phyloP scores from a whole-genome alignment of 257 asterid genomes.

The Solanum lycopersicoides region DNA sequence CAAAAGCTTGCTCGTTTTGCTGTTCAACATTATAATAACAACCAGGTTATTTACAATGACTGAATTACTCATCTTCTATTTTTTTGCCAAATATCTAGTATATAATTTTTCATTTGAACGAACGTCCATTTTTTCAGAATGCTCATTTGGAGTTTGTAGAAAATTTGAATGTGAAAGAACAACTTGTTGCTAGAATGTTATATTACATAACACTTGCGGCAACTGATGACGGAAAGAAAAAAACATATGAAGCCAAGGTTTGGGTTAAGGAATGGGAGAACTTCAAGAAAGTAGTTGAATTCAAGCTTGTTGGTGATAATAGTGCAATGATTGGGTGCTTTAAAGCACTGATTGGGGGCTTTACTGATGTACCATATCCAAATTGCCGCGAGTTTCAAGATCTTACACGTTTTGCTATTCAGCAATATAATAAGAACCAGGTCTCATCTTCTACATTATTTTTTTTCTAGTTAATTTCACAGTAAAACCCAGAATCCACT shows the following conservation, averaged over 20 bases:
- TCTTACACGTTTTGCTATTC: too few relatives aligned
- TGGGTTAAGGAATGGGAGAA: constrained; percentile 8
- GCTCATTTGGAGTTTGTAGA: not conserved
- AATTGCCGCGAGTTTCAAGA: too few relatives aligned
- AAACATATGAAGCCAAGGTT: not conserved
- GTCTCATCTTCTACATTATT: too few relatives aligned
- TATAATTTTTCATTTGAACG: too few relatives aligned
- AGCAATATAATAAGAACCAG: too few relatives aligned
- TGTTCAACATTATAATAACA: not conserved
- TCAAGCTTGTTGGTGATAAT: not conserved
- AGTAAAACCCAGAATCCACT: too few relatives aligned
- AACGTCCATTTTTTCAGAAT: not conserved
- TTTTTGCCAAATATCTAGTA: too few relatives aligned
- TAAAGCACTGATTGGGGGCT: too few relatives aligned
- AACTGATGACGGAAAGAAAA: not conserved
- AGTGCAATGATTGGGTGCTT: too few relatives aligned
- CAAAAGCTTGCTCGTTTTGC: not conserved
- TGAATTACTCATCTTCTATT: too few relatives aligned
- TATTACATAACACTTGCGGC: constrained; percentile 2
- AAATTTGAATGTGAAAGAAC: not conserved
- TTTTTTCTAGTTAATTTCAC: too few relatives aligned
- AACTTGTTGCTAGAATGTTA: not conserved
- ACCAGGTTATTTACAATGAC: not conserved
- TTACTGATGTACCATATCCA: too few relatives aligned
- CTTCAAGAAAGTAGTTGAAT: not conserved